Evolutionary conservation across 2,329 filamentous ascomycete genomes (phyloP), one percentile per base, ranked within the genome.

Genomic region (Fusarium pseudograminearum): DNA sequence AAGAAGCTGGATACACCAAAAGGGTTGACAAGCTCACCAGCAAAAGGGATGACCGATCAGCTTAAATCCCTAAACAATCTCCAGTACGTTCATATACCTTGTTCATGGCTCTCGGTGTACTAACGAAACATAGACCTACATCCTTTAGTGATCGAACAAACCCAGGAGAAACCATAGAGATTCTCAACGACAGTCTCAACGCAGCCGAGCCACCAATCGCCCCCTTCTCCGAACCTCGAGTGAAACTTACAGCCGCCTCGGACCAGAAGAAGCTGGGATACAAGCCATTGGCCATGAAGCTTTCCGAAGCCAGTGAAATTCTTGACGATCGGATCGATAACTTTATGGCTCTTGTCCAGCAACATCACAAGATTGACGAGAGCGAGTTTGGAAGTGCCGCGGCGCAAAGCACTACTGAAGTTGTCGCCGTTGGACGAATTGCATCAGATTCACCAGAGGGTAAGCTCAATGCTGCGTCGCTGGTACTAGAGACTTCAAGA

Each of bases 281-380:
- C 81, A 96, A 94, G 77, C 93, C 94, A 3, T 90, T 98, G 85
- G 91, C 93, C 4, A 97, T 98, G 94, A 97, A 97, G 76, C 85
- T 96, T 9, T 94, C 93, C 7, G 94, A 98, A 78, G 90, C 93
- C 0, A 97, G 95, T 7, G 94, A 97, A 78, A 93, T 97, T 45
- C 86, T 98, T 10, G 96, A 99, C 80, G 95, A 98, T 80, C 87
- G 94, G 73, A 98, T 99, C 82, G 94, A 98, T 74, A 93, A 94
- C 67, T 97, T 98, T 75, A 86, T 89, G 62, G 82, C 84, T n/a
- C 79, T 94, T 3, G 85, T 97, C 7, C 90, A 93, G 80, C 87
- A 91, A 58, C 85, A 94, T 70, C 88, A 97, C 79, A 84, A 87
- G 16, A 83, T 97, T 8, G 92, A 96, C 20, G 91, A 96, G 62